These are phyloP conservation scores for Kwoniella shivajii DNA, from an alignment of 1,284 basidiomycete genomes.

Conservation along the genomic window DNA sequence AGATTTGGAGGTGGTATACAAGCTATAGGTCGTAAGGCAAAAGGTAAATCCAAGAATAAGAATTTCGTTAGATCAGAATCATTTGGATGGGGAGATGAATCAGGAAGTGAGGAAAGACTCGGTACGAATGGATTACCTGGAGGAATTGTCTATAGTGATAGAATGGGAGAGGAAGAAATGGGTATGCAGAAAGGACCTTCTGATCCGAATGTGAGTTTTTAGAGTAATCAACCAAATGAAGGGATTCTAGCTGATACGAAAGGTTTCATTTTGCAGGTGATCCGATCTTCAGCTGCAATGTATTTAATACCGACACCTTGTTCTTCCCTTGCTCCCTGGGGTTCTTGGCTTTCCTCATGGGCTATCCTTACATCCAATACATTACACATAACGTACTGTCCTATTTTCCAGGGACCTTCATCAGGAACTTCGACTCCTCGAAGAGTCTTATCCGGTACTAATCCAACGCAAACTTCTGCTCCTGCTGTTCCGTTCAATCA, in stretches of 20 bases:
- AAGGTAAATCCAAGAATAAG: conserved; percentile 38
- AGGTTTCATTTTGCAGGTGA: conserved; percentile 14
- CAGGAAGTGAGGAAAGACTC: conserved; percentile 16
- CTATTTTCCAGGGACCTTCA: conserved; percentile 27
- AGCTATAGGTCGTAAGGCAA: conserved; percentile 31
- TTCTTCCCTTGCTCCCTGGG: conserved; percentile 38
- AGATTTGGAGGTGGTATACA: conserved; percentile 41
- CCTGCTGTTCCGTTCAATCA: conserved; percentile 30
- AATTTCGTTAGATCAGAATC: conserved; percentile 10
- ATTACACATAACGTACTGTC: conserved; percentile 40
- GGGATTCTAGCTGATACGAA: background rate
- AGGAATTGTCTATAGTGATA: conserved; percentile 42
- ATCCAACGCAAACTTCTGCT: conserved; percentile 1
- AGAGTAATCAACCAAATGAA: too few relatives aligned
- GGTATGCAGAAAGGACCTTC: background rate
- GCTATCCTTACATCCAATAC: conserved; percentile 28
- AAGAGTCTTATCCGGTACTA: conserved; percentile 26
- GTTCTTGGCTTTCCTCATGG: conserved; percentile 47
- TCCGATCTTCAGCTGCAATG: conserved; percentile 36
- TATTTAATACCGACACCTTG: conserved; percentile 42
- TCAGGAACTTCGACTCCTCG: conserved; percentile 22
- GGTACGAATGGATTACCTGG: conserved; percentile 39
- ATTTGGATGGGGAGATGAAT: conserved; percentile 11
- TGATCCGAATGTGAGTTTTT: conserved; percentile 29
- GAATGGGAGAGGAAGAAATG: conserved; percentile 50